Evolutionary conservation across 345 rosid genomes (phyloP), one percentile per base, ranked within the genome.

Genomic region (thale cress (Arabidopsis thaliana)): DNA sequence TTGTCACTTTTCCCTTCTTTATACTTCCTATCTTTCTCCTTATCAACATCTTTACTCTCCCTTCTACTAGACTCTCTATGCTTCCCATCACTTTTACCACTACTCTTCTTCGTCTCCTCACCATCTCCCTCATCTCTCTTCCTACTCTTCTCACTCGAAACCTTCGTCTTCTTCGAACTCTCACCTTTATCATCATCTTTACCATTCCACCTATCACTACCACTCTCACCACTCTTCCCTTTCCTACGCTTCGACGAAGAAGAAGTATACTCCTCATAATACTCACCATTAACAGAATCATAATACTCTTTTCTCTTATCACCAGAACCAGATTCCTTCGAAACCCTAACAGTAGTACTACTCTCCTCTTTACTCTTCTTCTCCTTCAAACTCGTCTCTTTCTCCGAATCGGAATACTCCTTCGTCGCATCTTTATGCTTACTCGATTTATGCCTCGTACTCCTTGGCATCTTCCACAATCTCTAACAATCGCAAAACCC

Each of bases 361-460:
- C 69, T 64, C 57, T 86, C 96, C 3, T 86, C 89, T 56, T 80
- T 85, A 33, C 59, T 85, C 77, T 80, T 91, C 52, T 85, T 79
- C 59, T 92, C 97, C 78, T 86, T 94, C 69, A 83, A 79, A 53
- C 77, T 77, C 49, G 85, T 76, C 42, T 92, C 96, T 61, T 82
- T 89, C 81, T 92, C 98, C 60, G 97, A 89, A 82, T 92, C 99
- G 14, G 97, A 95, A 73, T 87, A 89, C 9, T 95, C 99, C 34
- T 44, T 74, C 85, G 37, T 82, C 7, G 84, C 83, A 69, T 90
- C 98, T 80, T 82, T 82, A 72, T 89, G 93, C 83, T 89, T 95
- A 82, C 97, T 89, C 76, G 98, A 92, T 84, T 90, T 95, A 82
- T 92, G 99, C 80, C 99, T 84, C 25, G 98, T 86, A 82, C 97